Base-by-base conservation (phyloP, 2,329 filamentous ascomycete species). In the Paramyrothecium sp. region DNA sequence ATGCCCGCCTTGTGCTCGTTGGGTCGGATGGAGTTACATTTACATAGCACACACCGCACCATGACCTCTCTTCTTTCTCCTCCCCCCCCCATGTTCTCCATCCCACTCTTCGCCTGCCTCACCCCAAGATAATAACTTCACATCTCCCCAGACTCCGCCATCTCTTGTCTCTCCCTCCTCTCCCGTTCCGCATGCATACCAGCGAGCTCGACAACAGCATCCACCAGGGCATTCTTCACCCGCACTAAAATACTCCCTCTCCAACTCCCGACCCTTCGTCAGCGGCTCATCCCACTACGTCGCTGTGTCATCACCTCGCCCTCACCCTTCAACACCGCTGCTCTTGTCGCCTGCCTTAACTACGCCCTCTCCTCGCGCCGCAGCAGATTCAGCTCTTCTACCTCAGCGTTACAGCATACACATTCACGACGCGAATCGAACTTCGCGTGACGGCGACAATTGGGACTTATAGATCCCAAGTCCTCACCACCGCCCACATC, bases 31-130 rank as follows among this genome's bases (percentile, higher is more conserved):
- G n/a, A 26, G 23, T n/a, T 52, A 52, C 50, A 52, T 52, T 52
- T 52, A 52, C 50, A 52, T 47, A 54, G 54, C 50, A 55, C 57
- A 38, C 34, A 56, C 49, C 55, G 56, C 53, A 55, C 57, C 62
- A 56, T 44, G 38, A 52, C 57, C 8, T 38, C n/a, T n/a, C n/a
- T n/a, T n/a, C n/a, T n/a, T n/a, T 38, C 33, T 38, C 33, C 16
- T 38, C 33, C 55, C 54, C 33, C 23, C 66, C 67, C 66, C 65
- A 62, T 62, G 60, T 65, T 65, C 64, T 66, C 61, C 67, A 63
- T 66, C 62, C 60, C 63, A 64, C 66, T 60, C 66, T 67, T 62
- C 56, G 58, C 50, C 61, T 62, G 61, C 23, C 56, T 60, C 54
- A 61, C 56, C 53, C 59, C 58, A 60, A 58, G 59, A 58, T 64